Percentiles rank a stretch among this genome's conserved stretches.
phyloP scores from a whole-genome alignment of 108 stramenopile genomes.

The Skeletonema tropicum region DNA sequence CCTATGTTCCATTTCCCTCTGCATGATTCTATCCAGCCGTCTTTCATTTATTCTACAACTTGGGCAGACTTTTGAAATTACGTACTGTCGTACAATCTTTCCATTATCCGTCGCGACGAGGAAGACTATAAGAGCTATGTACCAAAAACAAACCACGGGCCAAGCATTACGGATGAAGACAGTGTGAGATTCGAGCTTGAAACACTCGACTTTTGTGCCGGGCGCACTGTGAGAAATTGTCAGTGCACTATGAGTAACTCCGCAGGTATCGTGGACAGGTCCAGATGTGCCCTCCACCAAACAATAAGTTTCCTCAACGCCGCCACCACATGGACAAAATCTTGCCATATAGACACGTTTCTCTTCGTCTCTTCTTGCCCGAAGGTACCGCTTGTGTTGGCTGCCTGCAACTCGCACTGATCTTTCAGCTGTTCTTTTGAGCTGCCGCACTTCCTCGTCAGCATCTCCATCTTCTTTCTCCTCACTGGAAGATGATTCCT shows the following conservation, averaged over 20 bases:
- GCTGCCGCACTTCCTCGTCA: constrained; percentile 8
- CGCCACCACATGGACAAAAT: constrained; percentile 35
- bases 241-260: constrained; percentile 11
- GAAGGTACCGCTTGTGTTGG: neutral
- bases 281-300: constrained; percentile 25
- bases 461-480: constrained; percentile 1
- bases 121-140: constrained; percentile 49
- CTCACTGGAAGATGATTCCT: neutral
- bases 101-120: constrained; percentile 50
- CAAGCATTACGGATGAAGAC: constrained; percentile 53
- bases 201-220: constrained; percentile 38
- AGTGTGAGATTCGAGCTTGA: constrained; percentile 32
- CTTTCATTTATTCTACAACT: constrained; percentile 30
- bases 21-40: constrained; percentile 30
- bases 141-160: constrained; percentile 58
- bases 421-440: neutral
- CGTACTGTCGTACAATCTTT: constrained; percentile 23
- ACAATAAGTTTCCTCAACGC: constrained; percentile 28
- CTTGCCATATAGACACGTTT: constrained; percentile 25
- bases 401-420: neutral
- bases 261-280: constrained; percentile 36
- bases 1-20: constrained; percentile 21
- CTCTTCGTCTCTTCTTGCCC: constrained; percentile 6
- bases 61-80: constrained; percentile 30
- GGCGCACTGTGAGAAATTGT: neutral